These are phyloP conservation scores for Parastagonospora nodorum DNA, from an alignment of 2,329 filamentous ascomycete genomes.

Conservation along the genomic window DNA sequence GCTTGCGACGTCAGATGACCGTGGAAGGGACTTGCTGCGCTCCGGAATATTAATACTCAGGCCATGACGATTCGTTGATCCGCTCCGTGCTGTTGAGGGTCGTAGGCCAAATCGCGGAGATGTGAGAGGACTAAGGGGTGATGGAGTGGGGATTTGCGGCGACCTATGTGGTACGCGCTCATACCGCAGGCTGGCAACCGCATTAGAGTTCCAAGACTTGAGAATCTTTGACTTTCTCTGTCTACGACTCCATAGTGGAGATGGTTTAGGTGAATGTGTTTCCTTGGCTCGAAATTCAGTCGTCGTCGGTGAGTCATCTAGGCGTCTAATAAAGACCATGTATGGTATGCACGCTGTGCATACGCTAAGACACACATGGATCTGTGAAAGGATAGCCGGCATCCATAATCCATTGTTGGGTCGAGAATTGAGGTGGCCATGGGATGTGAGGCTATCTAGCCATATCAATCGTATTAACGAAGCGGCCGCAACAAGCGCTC, in stretches of 20 bases:
- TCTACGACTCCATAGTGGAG: conserved; percentile 16
- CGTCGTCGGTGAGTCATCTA: conserved; percentile 20
- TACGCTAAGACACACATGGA: conserved; percentile 36
- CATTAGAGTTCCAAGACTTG: conserved; percentile 17
- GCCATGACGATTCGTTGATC: conserved; percentile 24
- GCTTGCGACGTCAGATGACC: conserved; percentile 13
- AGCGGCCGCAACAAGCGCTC: conserved; percentile 31
- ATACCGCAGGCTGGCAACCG: conserved; percentile 9
- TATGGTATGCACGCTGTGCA: conserved; percentile 42
- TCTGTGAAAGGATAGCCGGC: conserved; percentile 31
- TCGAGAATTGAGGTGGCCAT: conserved; percentile 27
- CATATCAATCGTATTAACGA: conserved; percentile 36
- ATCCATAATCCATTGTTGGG: conserved; percentile 24
- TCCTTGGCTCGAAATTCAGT: conserved; percentile 9
- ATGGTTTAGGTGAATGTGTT: conserved; percentile 6
- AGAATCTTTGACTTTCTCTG: conserved; percentile 15
- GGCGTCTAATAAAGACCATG: conserved; percentile 35
- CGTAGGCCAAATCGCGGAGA: conserved; percentile 17
- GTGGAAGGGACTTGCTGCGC: conserved; percentile 6
- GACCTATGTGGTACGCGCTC: conserved; percentile 25
- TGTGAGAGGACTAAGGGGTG: conserved; percentile 24
- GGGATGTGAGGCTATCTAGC: conserved; percentile 36
- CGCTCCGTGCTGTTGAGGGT: conserved; percentile 7
- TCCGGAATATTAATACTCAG: conserved; percentile 30
- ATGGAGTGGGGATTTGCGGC: conserved; percentile 24